Percentiles rank a stretch among this genome's conserved stretches.
Conservation (phyloP, 225 moss, liverwort and hornwort genomes). For the Marchantia polymorpha region DNA sequence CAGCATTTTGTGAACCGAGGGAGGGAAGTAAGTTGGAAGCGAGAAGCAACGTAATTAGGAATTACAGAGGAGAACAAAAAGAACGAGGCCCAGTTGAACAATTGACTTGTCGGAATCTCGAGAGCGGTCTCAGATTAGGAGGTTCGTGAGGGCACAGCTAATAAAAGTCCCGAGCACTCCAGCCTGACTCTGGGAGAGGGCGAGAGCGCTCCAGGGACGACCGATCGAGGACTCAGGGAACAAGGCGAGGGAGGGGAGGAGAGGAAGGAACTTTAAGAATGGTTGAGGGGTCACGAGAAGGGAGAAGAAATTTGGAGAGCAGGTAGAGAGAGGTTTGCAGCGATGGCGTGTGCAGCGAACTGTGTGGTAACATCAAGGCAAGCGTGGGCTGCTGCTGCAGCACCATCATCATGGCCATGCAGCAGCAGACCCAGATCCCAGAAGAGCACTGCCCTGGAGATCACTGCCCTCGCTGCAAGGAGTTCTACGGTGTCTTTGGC, state of each 20-base stretch:
- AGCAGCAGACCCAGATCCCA: not conserved
- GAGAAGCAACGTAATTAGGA: too few relatives aligned
- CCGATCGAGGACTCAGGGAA: not conserved
- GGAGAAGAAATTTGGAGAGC: not conserved
- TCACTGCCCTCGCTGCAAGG: conserved; percentile 1
- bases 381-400: not conserved
- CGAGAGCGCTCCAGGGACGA: not conserved
- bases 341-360: conserved; percentile 8
- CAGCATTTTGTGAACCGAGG: not conserved
- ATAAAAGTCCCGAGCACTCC: not conserved
- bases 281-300: not conserved
- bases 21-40: too few relatives aligned
- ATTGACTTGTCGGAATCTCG: not conserved
- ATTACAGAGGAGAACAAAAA: not conserved
- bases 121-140: not conserved
- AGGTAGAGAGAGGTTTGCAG: not conserved
- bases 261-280: too few relatives aligned
- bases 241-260: not conserved
- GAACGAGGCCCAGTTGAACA: not conserved
- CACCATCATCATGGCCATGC: not conserved
- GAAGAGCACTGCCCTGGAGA: not conserved
- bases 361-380: conserved; percentile 3
- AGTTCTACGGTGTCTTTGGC: not conserved
- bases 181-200: not conserved
- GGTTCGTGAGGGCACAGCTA: not conserved